Base-by-base conservation (phyloP, 306 rosid species). In the Vigna unguiculata region DNA sequence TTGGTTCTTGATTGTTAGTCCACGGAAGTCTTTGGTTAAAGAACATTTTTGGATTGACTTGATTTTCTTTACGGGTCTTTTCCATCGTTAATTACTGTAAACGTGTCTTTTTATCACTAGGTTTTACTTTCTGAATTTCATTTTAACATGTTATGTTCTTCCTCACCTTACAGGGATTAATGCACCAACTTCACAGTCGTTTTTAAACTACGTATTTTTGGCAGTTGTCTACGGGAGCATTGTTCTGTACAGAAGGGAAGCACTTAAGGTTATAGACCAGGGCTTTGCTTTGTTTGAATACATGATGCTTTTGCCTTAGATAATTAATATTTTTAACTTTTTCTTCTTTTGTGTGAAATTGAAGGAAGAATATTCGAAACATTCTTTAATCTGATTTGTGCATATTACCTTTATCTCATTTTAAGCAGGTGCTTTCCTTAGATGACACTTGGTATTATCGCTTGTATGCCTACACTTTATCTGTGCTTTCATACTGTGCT, bases 131-230 rank as follows among this genome's bases (percentile, higher is more conserved):
- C 53, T 72, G 3, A 52, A 25, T 71, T 79, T 62, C 34, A 40
- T 51, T 9, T 38, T 51, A 8, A 40, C 30, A 77, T 65, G 7
- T 10, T 47, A 1, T 69, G 3, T 43, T 55, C 45, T 53, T 57
- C 75, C 46, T 9, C 45, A 40, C 45, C 10, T 38, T 80, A 38
- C 65, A 91, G 94, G 97, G 78, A 89, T 90, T 51, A 77, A 91
- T 72, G 96, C 86, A 30, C 93, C 97, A 73, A 90, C 97, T 64
- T 92, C 96, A 11, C 96, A 92, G 81, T 90, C 96, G 19, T 88
- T 92, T 71, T 75, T 88, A 47, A 92, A 90, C 86, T 92, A 92
- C 48, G 87, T 87, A 57, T 79, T 92, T 21, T 70, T 92, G 88
- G 93, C 91, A 15, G 64, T 90, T 82, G 79, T 90, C 62, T 92